Conservation (phyloP, 2,329 filamentous ascomycete species). For the Neonectria punicea region DNA sequence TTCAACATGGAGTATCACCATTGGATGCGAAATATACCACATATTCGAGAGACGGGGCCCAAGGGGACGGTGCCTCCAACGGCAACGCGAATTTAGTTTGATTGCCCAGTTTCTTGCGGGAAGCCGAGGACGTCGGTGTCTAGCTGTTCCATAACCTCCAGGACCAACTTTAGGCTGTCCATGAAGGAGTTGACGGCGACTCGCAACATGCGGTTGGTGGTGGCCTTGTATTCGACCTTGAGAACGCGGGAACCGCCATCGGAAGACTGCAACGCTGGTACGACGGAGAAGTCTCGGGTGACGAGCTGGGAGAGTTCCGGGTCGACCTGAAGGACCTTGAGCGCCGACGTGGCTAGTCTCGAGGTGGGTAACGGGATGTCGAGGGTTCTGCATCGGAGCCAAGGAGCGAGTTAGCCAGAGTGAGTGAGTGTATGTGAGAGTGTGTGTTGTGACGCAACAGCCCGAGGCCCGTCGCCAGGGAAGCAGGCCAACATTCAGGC, state of each 20-base stretch:
- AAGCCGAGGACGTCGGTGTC: slow-evolving; percentile 80
- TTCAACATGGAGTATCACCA: background rate
- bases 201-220: slow-evolving; percentile 95
- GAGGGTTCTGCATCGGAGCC: slow-evolving; percentile 66
- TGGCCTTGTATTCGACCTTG: slow-evolving; percentile 81
- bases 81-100: slow-evolving; percentile 23
- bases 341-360: slow-evolving; percentile 80
- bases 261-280: slow-evolving; percentile 42
- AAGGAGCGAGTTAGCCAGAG: slow-evolving; percentile 29
- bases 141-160: slow-evolving; percentile 90
- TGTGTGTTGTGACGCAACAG: slow-evolving; percentile 10
- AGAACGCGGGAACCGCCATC: slow-evolving; percentile 61
- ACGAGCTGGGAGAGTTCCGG: slow-evolving; percentile 89
- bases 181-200: slow-evolving; percentile 97
- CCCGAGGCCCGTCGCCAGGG: slow-evolving; percentile 30
- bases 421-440: background rate
- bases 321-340: slow-evolving; percentile 83
- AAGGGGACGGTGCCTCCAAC: slow-evolving; percentile 20
- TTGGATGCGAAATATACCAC: slow-evolving; percentile 35
- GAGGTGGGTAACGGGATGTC: slow-evolving; percentile 83
- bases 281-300: slow-evolving; percentile 73
- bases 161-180: slow-evolving; percentile 84
- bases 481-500: slow-evolving; percentile 10
- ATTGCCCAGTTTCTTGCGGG: slow-evolving; percentile 30
- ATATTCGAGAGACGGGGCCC: slow-evolving; percentile 14